Conservation (phyloP, 768 basidiomycete genomes). For the Boletus patriciae region DNA sequence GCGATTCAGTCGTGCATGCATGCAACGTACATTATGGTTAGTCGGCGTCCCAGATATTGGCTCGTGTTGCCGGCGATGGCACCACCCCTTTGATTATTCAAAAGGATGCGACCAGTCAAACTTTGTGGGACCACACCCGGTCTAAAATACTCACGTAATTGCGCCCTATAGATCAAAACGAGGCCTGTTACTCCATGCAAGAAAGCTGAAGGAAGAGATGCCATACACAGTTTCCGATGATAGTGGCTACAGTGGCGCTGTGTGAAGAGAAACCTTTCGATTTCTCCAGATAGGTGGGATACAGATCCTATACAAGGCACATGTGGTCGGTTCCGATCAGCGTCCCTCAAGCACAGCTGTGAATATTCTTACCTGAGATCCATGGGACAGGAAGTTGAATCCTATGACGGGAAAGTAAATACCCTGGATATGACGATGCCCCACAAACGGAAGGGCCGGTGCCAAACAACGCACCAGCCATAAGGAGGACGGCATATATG, state of each 20-base stretch:
- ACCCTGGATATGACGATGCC: background rate
- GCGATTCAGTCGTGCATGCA: background rate
- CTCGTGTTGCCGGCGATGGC: slow-evolving; percentile 67
- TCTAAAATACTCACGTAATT: slow-evolving; percentile 36
- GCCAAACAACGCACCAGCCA: slow-evolving; percentile 49
- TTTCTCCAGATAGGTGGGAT: slow-evolving; percentile 70
- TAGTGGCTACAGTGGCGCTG: slow-evolving; percentile 71
- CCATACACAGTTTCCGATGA: slow-evolving; percentile 71
- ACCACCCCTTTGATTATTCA: slow-evolving; percentile 51
- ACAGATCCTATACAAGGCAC: slow-evolving; percentile 52
- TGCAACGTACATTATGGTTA: slow-evolving; percentile 59
- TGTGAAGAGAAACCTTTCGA: slow-evolving; percentile 61
- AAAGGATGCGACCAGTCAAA: background rate
- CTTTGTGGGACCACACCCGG: slow-evolving; percentile 6
- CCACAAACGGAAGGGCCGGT: background rate
- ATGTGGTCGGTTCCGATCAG: background rate
- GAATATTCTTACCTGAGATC: slow-evolving; percentile 50
- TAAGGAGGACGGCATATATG: slow-evolving; percentile 80
- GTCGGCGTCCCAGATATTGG: slow-evolving; percentile 79
- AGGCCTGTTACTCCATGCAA: background rate
- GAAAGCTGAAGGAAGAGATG: background rate
- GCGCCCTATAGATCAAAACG: slow-evolving; percentile 37
- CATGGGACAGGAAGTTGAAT: slow-evolving; percentile 79
- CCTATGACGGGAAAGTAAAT: slow-evolving; percentile 35
- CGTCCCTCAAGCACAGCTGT: background rate